Evolutionary conservation across 176 grass and related monocot species (phyloP).

Genomic region (Carex pumila): DNA sequence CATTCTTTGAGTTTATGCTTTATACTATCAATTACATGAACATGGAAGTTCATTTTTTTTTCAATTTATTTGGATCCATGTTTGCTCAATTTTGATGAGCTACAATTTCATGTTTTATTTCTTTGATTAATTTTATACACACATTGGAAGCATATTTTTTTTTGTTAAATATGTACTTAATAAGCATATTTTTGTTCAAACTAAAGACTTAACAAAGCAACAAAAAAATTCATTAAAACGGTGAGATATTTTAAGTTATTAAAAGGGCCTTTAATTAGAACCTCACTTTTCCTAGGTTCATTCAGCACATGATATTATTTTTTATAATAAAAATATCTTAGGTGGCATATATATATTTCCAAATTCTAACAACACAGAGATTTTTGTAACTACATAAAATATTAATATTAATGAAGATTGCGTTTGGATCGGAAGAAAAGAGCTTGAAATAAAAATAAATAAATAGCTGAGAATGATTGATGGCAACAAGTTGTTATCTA

Average conservation of each 20-base stretch:
- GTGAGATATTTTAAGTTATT: not conserved
- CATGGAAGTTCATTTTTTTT: not conserved
- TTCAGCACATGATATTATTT: not conserved
- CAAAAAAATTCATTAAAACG: not conserved
- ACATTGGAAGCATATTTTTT: not conserved
- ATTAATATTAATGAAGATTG: not conserved
- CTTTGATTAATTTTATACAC: not conserved
- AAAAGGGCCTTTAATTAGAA: not conserved
- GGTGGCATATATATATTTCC: not conserved
- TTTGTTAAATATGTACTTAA: not conserved
- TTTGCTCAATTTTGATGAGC: not conserved
- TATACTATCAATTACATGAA: not conserved
- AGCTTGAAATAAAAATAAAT: not conserved
- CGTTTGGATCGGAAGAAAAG: not conserved
- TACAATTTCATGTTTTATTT: not conserved
- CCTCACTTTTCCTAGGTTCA: not conserved
- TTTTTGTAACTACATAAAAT: not conserved
- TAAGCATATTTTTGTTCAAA: not conserved
- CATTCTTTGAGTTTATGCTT: not conserved
- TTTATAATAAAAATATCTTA: not conserved
- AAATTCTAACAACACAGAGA: not conserved
- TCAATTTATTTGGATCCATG: not conserved
- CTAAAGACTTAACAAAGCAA: not conserved
- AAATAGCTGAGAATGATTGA: conserved; percentile 2
- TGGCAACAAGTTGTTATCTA: not conserved